phyloP scores from a whole-genome alignment of 768 basidiomycete genomes.

The Boletus bicolor region DNA sequence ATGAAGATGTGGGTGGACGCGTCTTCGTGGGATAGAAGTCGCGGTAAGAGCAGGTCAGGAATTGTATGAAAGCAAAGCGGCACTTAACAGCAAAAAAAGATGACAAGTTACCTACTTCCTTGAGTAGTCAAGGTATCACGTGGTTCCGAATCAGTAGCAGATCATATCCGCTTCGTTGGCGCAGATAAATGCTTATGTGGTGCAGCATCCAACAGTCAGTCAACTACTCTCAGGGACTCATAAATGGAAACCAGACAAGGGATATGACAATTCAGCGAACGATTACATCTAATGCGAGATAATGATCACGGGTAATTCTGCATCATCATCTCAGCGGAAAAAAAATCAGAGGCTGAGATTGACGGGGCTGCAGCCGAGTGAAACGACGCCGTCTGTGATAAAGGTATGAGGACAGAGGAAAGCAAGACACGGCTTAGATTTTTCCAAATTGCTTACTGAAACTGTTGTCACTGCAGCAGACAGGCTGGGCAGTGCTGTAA shows the following conservation, averaged over 20 bases:
- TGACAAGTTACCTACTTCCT: not conserved
- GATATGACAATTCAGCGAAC: not conserved
- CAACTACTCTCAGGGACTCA: not conserved
- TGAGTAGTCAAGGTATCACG: not conserved
- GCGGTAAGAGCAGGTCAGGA: not conserved
- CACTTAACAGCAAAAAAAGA: not conserved
- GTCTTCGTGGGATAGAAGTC: slow-evolving; percentile 31
- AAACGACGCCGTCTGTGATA: not conserved
- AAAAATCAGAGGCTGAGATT: not conserved
- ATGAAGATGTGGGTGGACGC: slow-evolving; percentile 52
- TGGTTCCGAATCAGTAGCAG: not conserved
- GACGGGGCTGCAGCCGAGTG: not conserved
- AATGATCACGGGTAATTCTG: not conserved
- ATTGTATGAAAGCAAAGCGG: not conserved
- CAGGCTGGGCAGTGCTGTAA: not conserved
- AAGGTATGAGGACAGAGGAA: not conserved
- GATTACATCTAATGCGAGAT: not conserved
- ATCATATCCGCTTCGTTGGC: not conserved
- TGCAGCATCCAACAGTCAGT: too few species aligned
- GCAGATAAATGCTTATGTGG: not conserved
- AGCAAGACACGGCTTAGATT: not conserved
- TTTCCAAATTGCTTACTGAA: slow-evolving; percentile 1
- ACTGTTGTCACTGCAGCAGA: not conserved
- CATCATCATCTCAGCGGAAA: not conserved
- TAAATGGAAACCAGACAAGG: not conserved